Evolutionary conservation across 1,284 basidiomycete species (phyloP), one percentile per base, ranked within the genome.

Genomic region (Microbotryum silenes-acaulis): DNA sequence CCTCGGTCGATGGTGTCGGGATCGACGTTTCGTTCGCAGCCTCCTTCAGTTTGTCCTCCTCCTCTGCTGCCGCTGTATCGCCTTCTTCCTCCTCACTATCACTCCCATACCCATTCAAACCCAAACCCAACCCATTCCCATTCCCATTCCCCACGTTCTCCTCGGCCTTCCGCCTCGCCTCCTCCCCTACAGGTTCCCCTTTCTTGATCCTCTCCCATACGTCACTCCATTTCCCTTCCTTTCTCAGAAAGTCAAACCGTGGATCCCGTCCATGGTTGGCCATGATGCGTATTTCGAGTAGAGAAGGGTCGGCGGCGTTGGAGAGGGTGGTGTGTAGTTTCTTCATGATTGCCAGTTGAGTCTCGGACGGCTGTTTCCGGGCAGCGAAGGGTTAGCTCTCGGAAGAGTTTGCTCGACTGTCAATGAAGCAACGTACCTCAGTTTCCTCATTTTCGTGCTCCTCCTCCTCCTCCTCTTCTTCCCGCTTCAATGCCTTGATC

Each of bases 251-350:
- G 12, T 42, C 57, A 21, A 69, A 69, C 2, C 57, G 51, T 14
- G 56, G 29, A 52, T 69, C 67, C 27, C 44, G 7, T 16, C 57
- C 60, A 37, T 67, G 65, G 33, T 69, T 66, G 12, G 67, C 63
- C 23, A 69, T 54, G 61, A 69, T 65, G 2, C 67, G 51, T 9
- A 69, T 58, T n/a, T 66, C 65, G 56, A 69, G 65, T 7, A 69
- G 37, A 4, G 58, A 25, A 1, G 67, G 67, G 48, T 66, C 61
- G 20, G 63, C 29, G 6, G 65, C 56, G 16, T 59, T 7, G 1
- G 45, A 44, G 48, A 67, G 63, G 6, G 67, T 69, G 20, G 47
- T 1, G 54, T 62, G 54, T 2, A 69, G 65, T 20, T 57, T 56
- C 14, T 10, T 18, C 67, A 69, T 69, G 14, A 69, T 42, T 4